Base-by-base conservation (phyloP, 805 yeast species). In the Candida methanosorbosa region DNA sequence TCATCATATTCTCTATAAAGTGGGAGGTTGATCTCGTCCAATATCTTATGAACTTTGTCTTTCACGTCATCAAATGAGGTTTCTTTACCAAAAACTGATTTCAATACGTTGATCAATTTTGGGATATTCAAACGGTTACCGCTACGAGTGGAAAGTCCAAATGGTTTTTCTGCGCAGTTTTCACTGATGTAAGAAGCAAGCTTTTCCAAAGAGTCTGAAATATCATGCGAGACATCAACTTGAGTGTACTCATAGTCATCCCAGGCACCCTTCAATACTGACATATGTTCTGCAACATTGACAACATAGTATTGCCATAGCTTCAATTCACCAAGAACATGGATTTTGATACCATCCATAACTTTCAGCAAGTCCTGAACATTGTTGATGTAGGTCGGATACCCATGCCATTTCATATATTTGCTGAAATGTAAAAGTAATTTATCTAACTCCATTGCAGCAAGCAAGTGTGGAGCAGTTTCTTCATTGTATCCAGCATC, bases 231-330 rank as follows among this genome's bases (percentile, higher is more conserved):
- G 6, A 44, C 35, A 8, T 38, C 18, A 13, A 41, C 39, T 19
- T 54, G 47, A 15, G 32, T 35, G 14, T 28, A 20, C 15, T 32
- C 28, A 5, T 18, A 26, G 5, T 11, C 28, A 5, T 47, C 41
- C 69, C 74, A 74, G 16, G 45, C 38, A 0, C 49, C 35, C 38
- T 61, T 56, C 9, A 79, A 44, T 5, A 59, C 57, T 1, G 49
- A 46, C 13, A 77, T 46, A 9, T 69, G 64, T 3, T 46, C 46
- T 5, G 49, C 42, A 28, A 75, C 78, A 52, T 86, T 70, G 24
- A 87, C 64, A 5, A 80, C 88, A 53, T 88, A 92, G 55, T 59
- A 90, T 56, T 90, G 87, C 98, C 98, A 90, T 36, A 90, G 64
- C 41, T 77, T 71, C 36, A 85, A 58, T 4, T 69, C 63, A 18